These are phyloP conservation scores for Boletus subparvulus DNA, from an alignment of 768 basidiomycete genomes.

Conservation along the genomic window DNA sequence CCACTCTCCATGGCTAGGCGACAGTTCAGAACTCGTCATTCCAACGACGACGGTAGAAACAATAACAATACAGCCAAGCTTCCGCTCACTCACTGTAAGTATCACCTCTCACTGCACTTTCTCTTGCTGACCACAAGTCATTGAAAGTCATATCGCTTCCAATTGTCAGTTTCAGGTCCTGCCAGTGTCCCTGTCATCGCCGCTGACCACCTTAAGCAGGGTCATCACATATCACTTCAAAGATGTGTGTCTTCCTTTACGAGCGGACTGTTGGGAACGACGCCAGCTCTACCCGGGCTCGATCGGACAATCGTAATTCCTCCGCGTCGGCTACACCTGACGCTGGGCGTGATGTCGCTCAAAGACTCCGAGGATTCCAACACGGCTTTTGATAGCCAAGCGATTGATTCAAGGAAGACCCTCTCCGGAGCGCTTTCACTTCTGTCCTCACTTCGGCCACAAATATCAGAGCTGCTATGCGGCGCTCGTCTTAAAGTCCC, in stretches of 20 bases:
- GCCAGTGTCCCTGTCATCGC: conserved; percentile 9
- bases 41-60: background rate
- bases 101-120: background rate
- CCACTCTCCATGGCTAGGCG: conserved; percentile 16
- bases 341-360: conserved; percentile 73
- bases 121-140: conserved; percentile 1
- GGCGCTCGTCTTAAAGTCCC: conserved; percentile 36
- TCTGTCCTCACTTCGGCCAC: conserved; percentile 37
- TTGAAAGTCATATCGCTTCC: conserved; percentile 32
- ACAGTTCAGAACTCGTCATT: background rate
- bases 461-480: conserved; percentile 42
- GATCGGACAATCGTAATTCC: conserved; percentile 59
- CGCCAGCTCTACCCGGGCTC: conserved; percentile 46
- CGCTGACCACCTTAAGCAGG: conserved; percentile 25
- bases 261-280: conserved; percentile 16
- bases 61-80: conserved; percentile 2
- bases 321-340: conserved; percentile 63
- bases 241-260: conserved; percentile 38
- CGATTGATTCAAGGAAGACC: conserved; percentile 23
- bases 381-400: background rate
- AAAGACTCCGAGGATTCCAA: conserved; percentile 19
- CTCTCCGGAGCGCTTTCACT: conserved; percentile 44
- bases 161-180: conserved; percentile 34
- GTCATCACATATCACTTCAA: conserved; percentile 42
- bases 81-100: conserved; percentile 30